These are phyloP conservation scores for Saturnispora halmiae DNA, from an alignment of 805 yeast genomes.

Conservation along the genomic window DNA sequence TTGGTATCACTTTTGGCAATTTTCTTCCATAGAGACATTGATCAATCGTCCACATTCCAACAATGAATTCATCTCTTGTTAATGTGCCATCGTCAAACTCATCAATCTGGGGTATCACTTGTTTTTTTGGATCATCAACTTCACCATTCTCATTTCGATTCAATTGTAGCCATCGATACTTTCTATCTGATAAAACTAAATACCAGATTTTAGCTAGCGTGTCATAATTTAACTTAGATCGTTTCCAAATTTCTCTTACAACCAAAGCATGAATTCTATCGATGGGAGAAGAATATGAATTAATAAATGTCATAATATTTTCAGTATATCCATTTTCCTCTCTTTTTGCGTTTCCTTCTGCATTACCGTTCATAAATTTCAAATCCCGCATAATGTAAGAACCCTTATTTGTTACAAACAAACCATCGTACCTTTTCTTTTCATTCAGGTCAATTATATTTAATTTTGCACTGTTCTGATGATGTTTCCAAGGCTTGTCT, in stretches of 20 bases:
- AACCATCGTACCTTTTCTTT: conserved; percentile 81
- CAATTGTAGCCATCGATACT: conserved; percentile 34
- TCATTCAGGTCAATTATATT: conserved; percentile 41
- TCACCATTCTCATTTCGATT: conserved; percentile 1
- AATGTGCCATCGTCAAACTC: conserved; percentile 65
- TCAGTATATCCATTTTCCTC: too few relatives aligned
- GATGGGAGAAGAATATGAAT: conserved; percentile 7
- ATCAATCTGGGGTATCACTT: conserved; percentile 17
- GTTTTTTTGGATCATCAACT: neutral
- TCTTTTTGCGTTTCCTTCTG: too few relatives aligned
- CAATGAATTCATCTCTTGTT: conserved; percentile 72
- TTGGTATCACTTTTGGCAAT: conserved; percentile 61
- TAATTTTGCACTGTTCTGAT: conserved; percentile 35
- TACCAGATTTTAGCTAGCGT: conserved; percentile 62
- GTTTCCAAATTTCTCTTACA: conserved; percentile 70
- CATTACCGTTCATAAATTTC: neutral
- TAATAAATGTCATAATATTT: conserved; percentile 7
- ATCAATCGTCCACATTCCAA: conserved; percentile 98
- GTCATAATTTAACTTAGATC: conserved; percentile 64
- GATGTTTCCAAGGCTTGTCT: conserved; percentile 92
- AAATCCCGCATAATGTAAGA: conserved; percentile 31
- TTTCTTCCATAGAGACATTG: conserved; percentile 93
- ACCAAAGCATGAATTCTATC: conserved; percentile 46
- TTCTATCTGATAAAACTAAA: conserved; percentile 46
- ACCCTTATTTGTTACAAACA: conserved; percentile 88